phyloP scores from a whole-genome alignment of 192 early-diverging fungal species.

The Backusella tarrabulga region DNA sequence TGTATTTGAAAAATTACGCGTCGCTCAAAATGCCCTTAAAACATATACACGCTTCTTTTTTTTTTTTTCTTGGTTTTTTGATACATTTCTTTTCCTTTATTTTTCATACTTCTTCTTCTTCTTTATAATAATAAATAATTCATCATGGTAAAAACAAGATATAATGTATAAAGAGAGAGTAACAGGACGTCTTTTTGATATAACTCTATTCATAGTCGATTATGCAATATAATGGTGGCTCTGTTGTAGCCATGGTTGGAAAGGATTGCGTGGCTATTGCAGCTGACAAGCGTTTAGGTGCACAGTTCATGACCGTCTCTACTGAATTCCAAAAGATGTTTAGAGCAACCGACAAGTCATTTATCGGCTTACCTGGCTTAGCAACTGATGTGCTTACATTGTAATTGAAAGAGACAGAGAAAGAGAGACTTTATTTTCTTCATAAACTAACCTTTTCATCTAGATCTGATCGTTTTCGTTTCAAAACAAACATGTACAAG shows the following conservation, averaged over 20 bases:
- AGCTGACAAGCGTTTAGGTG: slow-evolving; percentile 90
- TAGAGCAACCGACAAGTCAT: slow-evolving; percentile 78
- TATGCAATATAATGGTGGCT: slow-evolving; percentile 93
- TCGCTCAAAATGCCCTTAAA: neutral
- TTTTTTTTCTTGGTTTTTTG: neutral
- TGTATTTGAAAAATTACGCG: neutral
- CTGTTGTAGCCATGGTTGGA: slow-evolving; percentile 95
- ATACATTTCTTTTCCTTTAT: neutral
- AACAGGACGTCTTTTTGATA: neutral
- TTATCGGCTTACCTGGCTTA: slow-evolving; percentile 89
- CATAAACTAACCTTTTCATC: too few species aligned
- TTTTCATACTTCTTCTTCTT: neutral
- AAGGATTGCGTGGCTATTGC: slow-evolving; percentile 99
- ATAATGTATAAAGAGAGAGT: neutral
- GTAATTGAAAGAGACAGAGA: slow-evolving; percentile 40
- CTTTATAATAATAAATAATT: neutral
- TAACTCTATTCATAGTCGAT: slow-evolving; percentile 55
- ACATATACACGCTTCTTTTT: neutral
- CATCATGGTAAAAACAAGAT: neutral
- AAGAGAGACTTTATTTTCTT: neutral
- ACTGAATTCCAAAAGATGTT: slow-evolving; percentile 97
- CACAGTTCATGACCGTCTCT: slow-evolving; percentile 89
- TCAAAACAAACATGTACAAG: slow-evolving; percentile 96
- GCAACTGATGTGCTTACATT: slow-evolving; percentile 97
- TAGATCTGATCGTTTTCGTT: slow-evolving; percentile 85